phyloP scores from a whole-genome alignment of 306 rosid species.

The Prunus armeniaca region DNA sequence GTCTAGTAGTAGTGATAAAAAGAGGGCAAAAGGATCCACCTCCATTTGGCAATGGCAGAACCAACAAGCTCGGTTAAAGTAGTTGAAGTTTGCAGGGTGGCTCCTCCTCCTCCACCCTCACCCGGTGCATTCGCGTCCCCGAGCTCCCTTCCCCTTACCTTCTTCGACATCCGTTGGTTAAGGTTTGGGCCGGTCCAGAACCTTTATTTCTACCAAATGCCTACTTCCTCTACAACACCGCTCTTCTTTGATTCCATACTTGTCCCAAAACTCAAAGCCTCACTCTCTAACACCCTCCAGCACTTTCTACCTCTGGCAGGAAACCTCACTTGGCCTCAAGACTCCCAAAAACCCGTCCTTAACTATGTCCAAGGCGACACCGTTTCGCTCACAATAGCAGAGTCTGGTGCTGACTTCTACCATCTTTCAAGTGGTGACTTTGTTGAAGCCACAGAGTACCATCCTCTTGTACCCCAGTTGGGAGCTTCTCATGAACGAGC shows the following conservation, averaged over 20 bases:
- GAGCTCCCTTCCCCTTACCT: conserved; percentile 10
- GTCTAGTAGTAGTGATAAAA: no score
- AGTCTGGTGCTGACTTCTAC: no score
- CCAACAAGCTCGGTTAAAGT: not conserved
- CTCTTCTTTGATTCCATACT: conserved; percentile 9
- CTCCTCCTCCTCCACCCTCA: not conserved
- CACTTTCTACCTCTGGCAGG: no score
- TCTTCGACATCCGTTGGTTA: conserved; percentile 13
- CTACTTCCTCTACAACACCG: not conserved
- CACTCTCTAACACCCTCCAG: no score
- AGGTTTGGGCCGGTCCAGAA: conserved; percentile 18
- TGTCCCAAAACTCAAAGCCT: conserved; percentile 19
- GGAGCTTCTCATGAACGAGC: conserved; percentile 1
- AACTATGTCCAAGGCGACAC: no score
- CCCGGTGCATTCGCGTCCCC: not conserved
- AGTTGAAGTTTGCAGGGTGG: not conserved
- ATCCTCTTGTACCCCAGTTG: conserved; percentile 21
- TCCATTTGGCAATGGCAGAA: not conserved
- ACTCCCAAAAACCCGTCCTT: no score
- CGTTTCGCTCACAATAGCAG: no score
- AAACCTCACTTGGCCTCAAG: no score
- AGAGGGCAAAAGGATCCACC: not conserved
- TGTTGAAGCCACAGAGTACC: no score
- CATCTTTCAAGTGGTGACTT: no score
- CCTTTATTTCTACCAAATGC: conserved; percentile 36